A percentile compares a stretch with the other conserved stretches of the same genome.
Evolutionary conservation across 768 basidiomycete genomes (phyloP).

Genomic region (Dacryopinax primogenitus): DNA sequence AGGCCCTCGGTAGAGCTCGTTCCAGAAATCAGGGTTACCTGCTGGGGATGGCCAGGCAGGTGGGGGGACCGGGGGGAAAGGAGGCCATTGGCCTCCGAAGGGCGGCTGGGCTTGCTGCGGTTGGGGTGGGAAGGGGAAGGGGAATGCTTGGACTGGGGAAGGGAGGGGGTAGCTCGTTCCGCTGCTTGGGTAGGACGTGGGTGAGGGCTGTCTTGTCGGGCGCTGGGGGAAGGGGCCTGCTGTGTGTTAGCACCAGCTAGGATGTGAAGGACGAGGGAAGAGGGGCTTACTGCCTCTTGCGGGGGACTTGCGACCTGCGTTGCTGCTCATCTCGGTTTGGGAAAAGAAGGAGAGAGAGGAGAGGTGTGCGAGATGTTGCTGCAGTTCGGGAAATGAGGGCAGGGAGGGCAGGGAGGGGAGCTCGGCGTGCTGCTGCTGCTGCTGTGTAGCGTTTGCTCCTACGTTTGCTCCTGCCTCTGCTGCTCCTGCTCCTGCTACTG

Average conservation of each 20-base stretch:
- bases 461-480: neutral
- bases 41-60: too few species aligned
- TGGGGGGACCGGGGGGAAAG: too few species aligned
- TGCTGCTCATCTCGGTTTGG: neutral
- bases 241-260: neutral
- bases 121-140: too few species aligned
- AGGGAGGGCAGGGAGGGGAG: neutral
- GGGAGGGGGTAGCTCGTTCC: neutral
- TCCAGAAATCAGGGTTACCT: too few species aligned
- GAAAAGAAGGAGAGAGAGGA: constrained; percentile 1
- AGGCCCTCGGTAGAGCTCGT: neutral
- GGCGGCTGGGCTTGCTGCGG: too few species aligned
- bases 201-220: neutral
- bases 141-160: too few species aligned
- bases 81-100: too few species aligned
- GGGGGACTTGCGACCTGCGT: neutral
- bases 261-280: neutral
- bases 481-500: neutral
- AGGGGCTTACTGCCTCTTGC: neutral
- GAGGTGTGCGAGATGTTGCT: neutral
- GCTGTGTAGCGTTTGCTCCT: neutral
- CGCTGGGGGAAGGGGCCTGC: neutral
- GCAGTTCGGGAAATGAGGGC: neutral
- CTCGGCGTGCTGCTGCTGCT: neutral
- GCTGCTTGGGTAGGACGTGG: neutral